Conservation (phyloP, 129 eudicot genomes). For the Flaveria linearis region DNA sequence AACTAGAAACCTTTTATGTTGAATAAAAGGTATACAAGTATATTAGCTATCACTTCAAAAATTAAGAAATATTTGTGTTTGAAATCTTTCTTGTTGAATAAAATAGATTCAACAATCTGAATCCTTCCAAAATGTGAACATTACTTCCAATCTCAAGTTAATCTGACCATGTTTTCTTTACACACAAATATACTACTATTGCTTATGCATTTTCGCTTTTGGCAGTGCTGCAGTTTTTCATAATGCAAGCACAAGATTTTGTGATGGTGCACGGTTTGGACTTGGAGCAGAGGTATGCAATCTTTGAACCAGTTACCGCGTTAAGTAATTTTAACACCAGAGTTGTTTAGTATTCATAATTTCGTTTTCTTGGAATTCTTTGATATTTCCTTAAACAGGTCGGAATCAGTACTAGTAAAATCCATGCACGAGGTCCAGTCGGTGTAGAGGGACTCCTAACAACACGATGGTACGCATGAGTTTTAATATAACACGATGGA, state of each 20-base stretch:
- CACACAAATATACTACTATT: not conserved
- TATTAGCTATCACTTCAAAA: not conserved
- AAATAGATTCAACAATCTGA: not conserved
- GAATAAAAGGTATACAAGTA: not conserved
- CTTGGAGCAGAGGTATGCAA: constrained; percentile 90
- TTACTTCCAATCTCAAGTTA: not conserved
- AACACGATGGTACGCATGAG: constrained; percentile 64
- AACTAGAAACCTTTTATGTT: too few relatives aligned
- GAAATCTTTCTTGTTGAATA: not conserved
- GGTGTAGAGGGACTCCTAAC: constrained; percentile 96
- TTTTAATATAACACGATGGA: not conserved
- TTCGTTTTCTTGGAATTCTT: not conserved
- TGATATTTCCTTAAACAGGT: constrained; percentile 43
- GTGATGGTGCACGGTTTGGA: constrained; percentile 96
- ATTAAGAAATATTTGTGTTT: not conserved
- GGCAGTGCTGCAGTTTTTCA: constrained; percentile 98
- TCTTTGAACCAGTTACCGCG: not conserved
- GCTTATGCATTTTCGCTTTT: constrained; percentile 5
- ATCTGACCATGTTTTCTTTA: not conserved
- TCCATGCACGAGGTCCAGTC: constrained; percentile 98
- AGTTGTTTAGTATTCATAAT: not conserved
- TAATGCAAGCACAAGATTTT: constrained; percentile 93
- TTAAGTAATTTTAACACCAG: not conserved
- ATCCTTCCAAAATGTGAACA: not conserved
- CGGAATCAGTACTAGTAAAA: constrained; percentile 92